phyloP scores from a whole-genome alignment of 2,329 filamentous ascomycete species.

The Exutisphaerella laricina region DNA sequence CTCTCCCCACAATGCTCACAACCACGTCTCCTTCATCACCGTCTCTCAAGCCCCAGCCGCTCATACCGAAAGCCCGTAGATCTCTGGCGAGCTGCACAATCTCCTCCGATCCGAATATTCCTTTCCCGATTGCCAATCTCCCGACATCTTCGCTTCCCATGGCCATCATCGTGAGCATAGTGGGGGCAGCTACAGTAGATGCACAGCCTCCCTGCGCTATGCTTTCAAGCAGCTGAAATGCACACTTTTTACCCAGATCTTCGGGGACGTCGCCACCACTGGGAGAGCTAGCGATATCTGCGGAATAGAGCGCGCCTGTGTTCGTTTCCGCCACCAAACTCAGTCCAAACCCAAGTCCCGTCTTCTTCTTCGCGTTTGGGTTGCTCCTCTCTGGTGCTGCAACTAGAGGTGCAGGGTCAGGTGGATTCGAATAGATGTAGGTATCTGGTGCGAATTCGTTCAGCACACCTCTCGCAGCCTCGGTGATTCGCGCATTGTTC shows the following conservation, averaged over 20 bases:
- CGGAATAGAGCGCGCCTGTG: conserved; percentile 78
- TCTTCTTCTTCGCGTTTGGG: conserved; percentile 47
- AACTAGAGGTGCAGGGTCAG: conserved; percentile 54
- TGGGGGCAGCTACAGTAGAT: conserved; percentile 63
- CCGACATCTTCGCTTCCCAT: conserved; percentile 98
- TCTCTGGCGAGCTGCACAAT: conserved; percentile 77
- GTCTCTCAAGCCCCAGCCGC: conserved; percentile 83
- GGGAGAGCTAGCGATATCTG: conserved; percentile 70
- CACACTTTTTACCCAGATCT: conserved; percentile 82
- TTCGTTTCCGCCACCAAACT: conserved; percentile 90
- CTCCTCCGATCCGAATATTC: conserved; percentile 75
- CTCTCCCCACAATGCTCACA: conserved; percentile 84
- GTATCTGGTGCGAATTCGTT: conserved; percentile 84
- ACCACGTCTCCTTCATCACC: conserved; percentile 63
- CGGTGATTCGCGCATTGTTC: conserved; percentile 94
- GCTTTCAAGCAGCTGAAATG: conserved; percentile 79
- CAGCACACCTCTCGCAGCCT: conserved; percentile 76
- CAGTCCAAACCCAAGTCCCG: conserved; percentile 86
- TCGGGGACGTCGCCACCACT: conserved; percentile 79
- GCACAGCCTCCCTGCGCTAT: conserved; percentile 80
- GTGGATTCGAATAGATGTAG: conserved; percentile 72
- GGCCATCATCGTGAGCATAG: conserved; percentile 83
- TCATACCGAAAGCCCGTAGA: conserved; percentile 79
- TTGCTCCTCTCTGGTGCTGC: conserved; percentile 66
- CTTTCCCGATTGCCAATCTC: conserved; percentile 71